A percentile compares a stretch with the other conserved stretches of the same genome.
These are phyloP conservation scores for Calycina marina DNA, from an alignment of 2,329 filamentous ascomycete species.

Conservation along the genomic window DNA sequence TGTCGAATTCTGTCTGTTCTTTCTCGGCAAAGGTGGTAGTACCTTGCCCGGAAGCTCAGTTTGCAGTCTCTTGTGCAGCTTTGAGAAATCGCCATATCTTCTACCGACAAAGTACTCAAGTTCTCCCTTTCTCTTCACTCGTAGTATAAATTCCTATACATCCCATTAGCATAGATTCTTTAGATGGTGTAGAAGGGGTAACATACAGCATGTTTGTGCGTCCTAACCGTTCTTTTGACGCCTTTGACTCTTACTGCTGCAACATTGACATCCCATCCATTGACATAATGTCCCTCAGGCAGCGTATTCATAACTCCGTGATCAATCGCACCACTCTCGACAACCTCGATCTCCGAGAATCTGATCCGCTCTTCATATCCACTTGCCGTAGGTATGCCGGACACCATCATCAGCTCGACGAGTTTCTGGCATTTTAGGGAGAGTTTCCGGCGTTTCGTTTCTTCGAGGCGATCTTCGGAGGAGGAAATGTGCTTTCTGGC, in stretches of 20 bases:
- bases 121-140: slow-evolving; percentile 65
- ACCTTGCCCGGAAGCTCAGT: slow-evolving; percentile 84
- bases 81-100: slow-evolving; percentile 76
- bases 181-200: neutral
- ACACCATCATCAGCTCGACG: slow-evolving; percentile 99
- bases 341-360: slow-evolving; percentile 93
- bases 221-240: slow-evolving; percentile 72
- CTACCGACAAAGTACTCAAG: slow-evolving; percentile 68
- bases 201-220: slow-evolving; percentile 80
- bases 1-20: slow-evolving; percentile 72
- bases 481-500: slow-evolving; percentile 95
- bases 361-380: slow-evolving; percentile 95
- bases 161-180: slow-evolving; percentile 3
- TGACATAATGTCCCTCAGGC: slow-evolving; percentile 82
- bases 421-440: slow-evolving; percentile 89
- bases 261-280: slow-evolving; percentile 95
- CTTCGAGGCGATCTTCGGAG: slow-evolving; percentile 87
- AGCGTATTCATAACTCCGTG: slow-evolving; percentile 75
- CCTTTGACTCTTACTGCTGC: slow-evolving; percentile 71
- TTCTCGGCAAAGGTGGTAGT: slow-evolving; percentile 71
- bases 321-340: slow-evolving; percentile 85
- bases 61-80: slow-evolving; percentile 64
- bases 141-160: slow-evolving; percentile 68
- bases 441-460: slow-evolving; percentile 87
- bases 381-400: slow-evolving; percentile 84